A percentile compares a stretch with the other conserved stretches of the same genome.
Evolutionary conservation across 306 rosid species (phyloP).

Genomic region (Oxytropis ochrocephala): DNA sequence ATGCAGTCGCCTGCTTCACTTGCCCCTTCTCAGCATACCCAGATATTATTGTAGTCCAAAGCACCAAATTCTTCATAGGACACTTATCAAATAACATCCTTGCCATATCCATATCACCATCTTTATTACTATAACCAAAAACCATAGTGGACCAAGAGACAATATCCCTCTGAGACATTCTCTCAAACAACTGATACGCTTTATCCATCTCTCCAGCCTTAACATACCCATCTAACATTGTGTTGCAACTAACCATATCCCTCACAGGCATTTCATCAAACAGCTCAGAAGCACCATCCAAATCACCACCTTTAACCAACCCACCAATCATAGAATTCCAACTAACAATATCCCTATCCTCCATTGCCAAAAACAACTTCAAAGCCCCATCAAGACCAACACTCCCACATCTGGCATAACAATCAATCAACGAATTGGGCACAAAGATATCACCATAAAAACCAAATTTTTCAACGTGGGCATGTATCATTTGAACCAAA

Average conservation of each 20-base stretch:
- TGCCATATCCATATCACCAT: slow-evolving; percentile 75
- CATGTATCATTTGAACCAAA: slow-evolving; percentile 49
- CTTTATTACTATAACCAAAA: slow-evolving; percentile 55
- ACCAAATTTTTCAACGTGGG: slow-evolving; percentile 60
- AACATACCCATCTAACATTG: slow-evolving; percentile 58
- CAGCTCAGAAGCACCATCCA: slow-evolving; percentile 43
- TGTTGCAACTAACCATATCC: slow-evolving; percentile 83
- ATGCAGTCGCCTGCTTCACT: slow-evolving; percentile 42
- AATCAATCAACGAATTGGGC: slow-evolving; percentile 59
- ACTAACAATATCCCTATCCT: slow-evolving; percentile 47
- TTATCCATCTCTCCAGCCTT: slow-evolving; percentile 59
- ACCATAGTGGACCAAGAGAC: slow-evolving; percentile 75
- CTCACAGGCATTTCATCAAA: slow-evolving; percentile 71
- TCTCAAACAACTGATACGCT: slow-evolving; percentile 57
- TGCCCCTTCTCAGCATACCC: slow-evolving; percentile 76
- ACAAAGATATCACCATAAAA: slow-evolving; percentile 51
- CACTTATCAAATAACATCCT: slow-evolving; percentile 59
- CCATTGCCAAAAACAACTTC: slow-evolving; percentile 48
- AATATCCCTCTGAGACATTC: slow-evolving; percentile 68
- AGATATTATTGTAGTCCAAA: slow-evolving; percentile 78
- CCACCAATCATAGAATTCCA: slow-evolving; percentile 76
- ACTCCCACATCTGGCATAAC: slow-evolving; percentile 56
- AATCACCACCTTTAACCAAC: slow-evolving; percentile 37
- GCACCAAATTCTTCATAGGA: slow-evolving; percentile 57
- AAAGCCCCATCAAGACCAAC: slow-evolving; percentile 39